Evolutionary conservation across 345 rosid genomes (phyloP).

Genomic region (Ceriops tagal): DNA sequence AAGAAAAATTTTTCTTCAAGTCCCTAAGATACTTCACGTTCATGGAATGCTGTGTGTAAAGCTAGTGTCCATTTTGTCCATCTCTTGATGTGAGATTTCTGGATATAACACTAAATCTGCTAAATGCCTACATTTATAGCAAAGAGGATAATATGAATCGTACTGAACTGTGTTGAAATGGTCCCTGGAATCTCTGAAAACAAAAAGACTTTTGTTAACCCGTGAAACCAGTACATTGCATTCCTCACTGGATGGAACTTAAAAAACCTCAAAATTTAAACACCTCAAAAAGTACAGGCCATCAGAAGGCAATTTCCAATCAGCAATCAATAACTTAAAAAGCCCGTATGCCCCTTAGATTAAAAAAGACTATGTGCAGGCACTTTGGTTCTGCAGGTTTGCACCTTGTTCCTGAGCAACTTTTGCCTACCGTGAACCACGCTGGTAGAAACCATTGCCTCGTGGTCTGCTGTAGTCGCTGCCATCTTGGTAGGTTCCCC

Average conservation of each 20-base stretch:
- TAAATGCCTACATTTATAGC: too few species aligned
- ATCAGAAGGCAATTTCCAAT: constrained; percentile 17
- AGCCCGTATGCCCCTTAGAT: constrained; percentile 11
- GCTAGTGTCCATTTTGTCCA: too few species aligned
- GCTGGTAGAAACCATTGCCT: constrained; percentile 66
- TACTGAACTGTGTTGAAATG: too few species aligned
- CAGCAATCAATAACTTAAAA: constrained; percentile 23
- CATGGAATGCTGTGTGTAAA: too few species aligned
- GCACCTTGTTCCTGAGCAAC: background rate
- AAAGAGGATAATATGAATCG: too few species aligned
- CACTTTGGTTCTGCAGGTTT: constrained; percentile 3
- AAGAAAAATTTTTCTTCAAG: background rate
- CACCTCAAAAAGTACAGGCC: constrained; percentile 14
- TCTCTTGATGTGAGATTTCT: too few species aligned
- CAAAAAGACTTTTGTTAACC: constrained; percentile 4
- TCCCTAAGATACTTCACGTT: too few species aligned
- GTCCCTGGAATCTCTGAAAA: background rate
- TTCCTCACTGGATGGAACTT: background rate
- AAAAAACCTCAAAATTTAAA: constrained; percentile 10
- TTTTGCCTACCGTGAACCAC: constrained; percentile 40
- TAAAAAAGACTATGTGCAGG: constrained; percentile 10
- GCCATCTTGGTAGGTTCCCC: constrained; percentile 63
- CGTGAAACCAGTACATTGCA: background rate
- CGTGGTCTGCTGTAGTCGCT: constrained; percentile 58
- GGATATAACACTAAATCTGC: too few species aligned